Evolutionary conservation across 148 eudicot species (phyloP).

Genomic region (Rhododendron mucronatum): DNA sequence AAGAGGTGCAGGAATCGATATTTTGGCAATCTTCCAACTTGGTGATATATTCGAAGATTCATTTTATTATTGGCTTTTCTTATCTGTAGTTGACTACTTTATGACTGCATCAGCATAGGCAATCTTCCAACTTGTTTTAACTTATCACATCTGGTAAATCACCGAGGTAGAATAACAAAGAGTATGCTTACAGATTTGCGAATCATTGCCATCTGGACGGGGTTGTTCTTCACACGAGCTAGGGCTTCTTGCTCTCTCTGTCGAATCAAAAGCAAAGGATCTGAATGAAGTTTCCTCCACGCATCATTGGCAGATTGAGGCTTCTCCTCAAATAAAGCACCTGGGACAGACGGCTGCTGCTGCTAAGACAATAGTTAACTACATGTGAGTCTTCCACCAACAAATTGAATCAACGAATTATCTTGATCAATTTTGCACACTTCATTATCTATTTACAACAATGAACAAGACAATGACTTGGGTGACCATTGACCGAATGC

Average conservation of each 20-base stretch:
- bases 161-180: neutral
- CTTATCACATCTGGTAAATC: neutral
- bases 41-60: neutral
- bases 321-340: constrained; percentile 95
- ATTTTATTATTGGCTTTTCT: neutral
- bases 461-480: neutral
- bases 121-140: neutral
- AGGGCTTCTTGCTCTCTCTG: constrained; percentile 95
- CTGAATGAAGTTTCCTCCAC: constrained; percentile 96
- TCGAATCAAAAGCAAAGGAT: constrained; percentile 89
- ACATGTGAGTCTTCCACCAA: neutral
- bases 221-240: constrained; percentile 87
- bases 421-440: neutral
- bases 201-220: constrained; percentile 93
- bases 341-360: constrained; percentile 54
- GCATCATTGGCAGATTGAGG: constrained; percentile 96
- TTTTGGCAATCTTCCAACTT: neutral
- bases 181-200: constrained; percentile 70
- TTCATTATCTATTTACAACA: neutral
- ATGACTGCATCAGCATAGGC: neutral
- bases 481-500: neutral
- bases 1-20: neutral
- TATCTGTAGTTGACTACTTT: neutral
- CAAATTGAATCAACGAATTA: neutral
- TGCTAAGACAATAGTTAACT: constrained; percentile 13